Base-by-base conservation (phyloP, 306 rosid genomes). In the Begonia fuchsioides region DNA sequence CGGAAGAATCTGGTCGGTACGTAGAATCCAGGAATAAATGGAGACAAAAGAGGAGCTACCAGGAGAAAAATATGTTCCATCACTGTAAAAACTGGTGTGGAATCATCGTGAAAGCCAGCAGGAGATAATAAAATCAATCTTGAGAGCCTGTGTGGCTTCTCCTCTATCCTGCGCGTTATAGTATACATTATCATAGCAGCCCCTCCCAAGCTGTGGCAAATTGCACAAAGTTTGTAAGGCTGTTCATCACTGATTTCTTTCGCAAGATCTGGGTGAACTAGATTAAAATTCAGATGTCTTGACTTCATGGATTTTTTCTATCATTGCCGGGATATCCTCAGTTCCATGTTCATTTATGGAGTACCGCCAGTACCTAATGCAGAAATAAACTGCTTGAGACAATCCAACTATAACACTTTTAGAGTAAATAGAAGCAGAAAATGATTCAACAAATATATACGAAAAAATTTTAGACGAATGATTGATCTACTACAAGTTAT, bases 311-410 rank as follows among this genome's bases (percentile, higher is more conserved):
- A 88, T 83, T 68, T 83, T 88, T 70, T 81, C 95, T 52, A 88
- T 70, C 82, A 88, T 68, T 32, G 95, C 93, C 20, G 95, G 93
- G 68, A 88, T 76, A 60, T 88, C 96, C 75, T 81, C 66, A 14
- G 80, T 83, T 46, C 83, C 96, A 26, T 83, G 95, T 69, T 88
- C 96, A 54, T 88, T 88, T 54, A 88, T 70, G 55, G 96, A 88
- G 68, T 88, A 88, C 47, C 59, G 65, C 96, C 96, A 88, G 56
- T 88, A 88, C 74, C 96, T 88, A 11, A 63, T 38, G 51, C 15
- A 32, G 50, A 18, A 48, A 50, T 52, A 51, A 10, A 47, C 39
- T 13, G 11, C 47, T 7, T 44, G 12, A 10, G 3, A 51, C 44
- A n/a, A n/a, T 39, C 59, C 54, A 14, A 18, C 8, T 10, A 15